Evolutionary conservation across 1,284 basidiomycete genomes (phyloP), one percentile per base, ranked within the genome.

Genomic region (Ustilago loliicola): DNA sequence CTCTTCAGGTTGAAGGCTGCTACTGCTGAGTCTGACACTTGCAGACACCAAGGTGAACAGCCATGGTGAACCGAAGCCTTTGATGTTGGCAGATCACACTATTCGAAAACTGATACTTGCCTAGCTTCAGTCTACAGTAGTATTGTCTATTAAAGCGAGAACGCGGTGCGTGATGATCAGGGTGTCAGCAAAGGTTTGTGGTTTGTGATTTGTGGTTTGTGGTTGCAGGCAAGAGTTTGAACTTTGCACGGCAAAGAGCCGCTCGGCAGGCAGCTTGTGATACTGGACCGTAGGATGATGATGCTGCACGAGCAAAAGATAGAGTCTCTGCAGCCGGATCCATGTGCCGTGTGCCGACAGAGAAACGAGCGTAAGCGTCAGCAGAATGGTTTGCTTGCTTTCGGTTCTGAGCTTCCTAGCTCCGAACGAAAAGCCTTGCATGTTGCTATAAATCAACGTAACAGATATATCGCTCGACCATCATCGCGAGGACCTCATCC

Each of bases 131-230:
- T n/a, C n/a, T n/a, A n/a, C n/a, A n/a, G n/a, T n/a, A 34, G 11
- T 11, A 11, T 34, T 34, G 32, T 7, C 32, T 5, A 34, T 11
- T 5, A 11, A 7, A 34, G 11, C 32, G 5, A 34, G 32, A 34
- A 34, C 32, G 32, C 32, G 32, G 11, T 34, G 32, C 11, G 59
- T 61, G 48, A 61, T 52, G 48, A 21, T 34, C 32, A 51, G 59
- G 19, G 13, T 54, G 60, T 61, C 59, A 53, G 50, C 50, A 61
- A 61, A 53, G 7, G 36, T 52, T 53, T 27, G 3, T 13, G 25
- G n/a, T n/a, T n/a, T n/a, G n/a, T n/a, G n/a, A n/a, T n/a, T n/a
- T n/a, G n/a, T n/a, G n/a, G n/a, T n/a, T n/a, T 47, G 17, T 29
- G 23, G 29, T 27, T 36, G 21, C 15, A 8, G 30, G 34, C 53